These are phyloP conservation scores for Coelastrella sp. DNA, from an alignment of 139 green algal genomes.

Conservation along the genomic window DNA sequence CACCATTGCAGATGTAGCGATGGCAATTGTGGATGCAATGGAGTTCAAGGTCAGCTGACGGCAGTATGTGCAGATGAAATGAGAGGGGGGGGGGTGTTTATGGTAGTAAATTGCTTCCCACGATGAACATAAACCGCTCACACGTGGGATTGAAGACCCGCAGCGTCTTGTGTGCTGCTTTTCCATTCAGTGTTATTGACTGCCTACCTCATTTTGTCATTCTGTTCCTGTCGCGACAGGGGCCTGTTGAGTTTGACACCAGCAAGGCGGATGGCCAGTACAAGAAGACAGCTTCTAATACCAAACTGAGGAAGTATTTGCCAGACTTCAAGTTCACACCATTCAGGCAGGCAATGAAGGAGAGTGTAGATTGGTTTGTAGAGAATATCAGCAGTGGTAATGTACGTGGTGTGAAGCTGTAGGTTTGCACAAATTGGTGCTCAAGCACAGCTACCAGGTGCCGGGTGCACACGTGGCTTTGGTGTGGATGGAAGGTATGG, in stretches of 20 bases:
- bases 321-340: constrained; percentile 71
- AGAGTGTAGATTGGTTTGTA: constrained; percentile 58
- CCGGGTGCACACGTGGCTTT: no score
- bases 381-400: constrained; percentile 51
- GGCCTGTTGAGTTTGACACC: constrained; percentile 58
- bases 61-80: not conserved
- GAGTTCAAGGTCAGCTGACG: constrained; percentile 41
- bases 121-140: no score
- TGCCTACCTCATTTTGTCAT: not conserved
- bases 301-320: constrained; percentile 62
- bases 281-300: constrained; percentile 71
- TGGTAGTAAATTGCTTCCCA: no score
- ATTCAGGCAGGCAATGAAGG: constrained; percentile 54
- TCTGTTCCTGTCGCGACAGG: no score
- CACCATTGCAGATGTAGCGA: constrained; percentile 34
- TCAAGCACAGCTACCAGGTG: no score
- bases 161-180: no score
- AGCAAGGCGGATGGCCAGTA: constrained; percentile 70
- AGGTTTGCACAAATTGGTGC: not conserved
- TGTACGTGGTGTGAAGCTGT: constrained; percentile 21
- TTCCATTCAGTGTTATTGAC: not conserved
- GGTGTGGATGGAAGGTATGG: no score
- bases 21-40: constrained; percentile 50
- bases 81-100: not conserved
- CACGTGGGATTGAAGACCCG: no score